These are phyloP conservation scores for Coemansia sp. DNA, from an alignment of 192 early-diverging fungal species.

Conservation along the genomic window DNA sequence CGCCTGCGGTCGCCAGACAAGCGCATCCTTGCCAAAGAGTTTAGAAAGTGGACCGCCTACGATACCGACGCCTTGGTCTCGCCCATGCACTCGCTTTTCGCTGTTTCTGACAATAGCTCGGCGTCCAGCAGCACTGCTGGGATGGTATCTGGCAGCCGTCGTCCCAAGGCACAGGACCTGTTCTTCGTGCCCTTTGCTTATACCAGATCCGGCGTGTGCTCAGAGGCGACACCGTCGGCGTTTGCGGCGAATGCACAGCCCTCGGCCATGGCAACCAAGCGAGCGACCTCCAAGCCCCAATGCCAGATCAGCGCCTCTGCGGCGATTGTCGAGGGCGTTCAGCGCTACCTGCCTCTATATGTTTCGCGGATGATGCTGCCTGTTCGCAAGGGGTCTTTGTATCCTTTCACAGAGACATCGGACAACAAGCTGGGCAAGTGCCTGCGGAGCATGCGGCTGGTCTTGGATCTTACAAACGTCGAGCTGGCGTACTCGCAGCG, in stretches of 20 bases:
- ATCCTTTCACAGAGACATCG: slow-evolving; percentile 45
- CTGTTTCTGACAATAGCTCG: not conserved
- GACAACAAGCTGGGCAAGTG: slow-evolving; percentile 54
- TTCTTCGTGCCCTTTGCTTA: slow-evolving; percentile 41
- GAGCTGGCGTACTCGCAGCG: slow-evolving; percentile 53
- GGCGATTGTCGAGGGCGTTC: slow-evolving; percentile 36
- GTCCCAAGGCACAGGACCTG: slow-evolving; percentile 21
- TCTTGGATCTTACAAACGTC: slow-evolving; percentile 45
- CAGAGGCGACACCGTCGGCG: slow-evolving; percentile 4
- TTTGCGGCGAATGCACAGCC: slow-evolving; percentile 11
- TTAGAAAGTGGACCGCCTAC: slow-evolving; percentile 26
- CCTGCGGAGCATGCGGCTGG: slow-evolving; percentile 50
- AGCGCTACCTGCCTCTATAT: slow-evolving; percentile 43
- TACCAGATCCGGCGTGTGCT: not conserved
- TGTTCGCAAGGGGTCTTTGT: slow-evolving; percentile 51
- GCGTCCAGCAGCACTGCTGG: not conserved
- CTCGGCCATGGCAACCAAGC: slow-evolving; percentile 7
- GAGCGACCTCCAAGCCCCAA: slow-evolving; percentile 19
- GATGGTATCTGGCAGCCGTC: not conserved
- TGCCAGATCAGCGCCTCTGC: slow-evolving; percentile 45
- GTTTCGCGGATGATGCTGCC: slow-evolving; percentile 56
- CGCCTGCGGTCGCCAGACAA: slow-evolving; percentile 21
- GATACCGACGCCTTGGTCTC: slow-evolving; percentile 43
- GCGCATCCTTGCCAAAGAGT: slow-evolving; percentile 20
- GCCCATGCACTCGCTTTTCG: slow-evolving; percentile 43